Conservation (phyloP, 805 yeast genomes). For the Lipomyces japonicus region DNA sequence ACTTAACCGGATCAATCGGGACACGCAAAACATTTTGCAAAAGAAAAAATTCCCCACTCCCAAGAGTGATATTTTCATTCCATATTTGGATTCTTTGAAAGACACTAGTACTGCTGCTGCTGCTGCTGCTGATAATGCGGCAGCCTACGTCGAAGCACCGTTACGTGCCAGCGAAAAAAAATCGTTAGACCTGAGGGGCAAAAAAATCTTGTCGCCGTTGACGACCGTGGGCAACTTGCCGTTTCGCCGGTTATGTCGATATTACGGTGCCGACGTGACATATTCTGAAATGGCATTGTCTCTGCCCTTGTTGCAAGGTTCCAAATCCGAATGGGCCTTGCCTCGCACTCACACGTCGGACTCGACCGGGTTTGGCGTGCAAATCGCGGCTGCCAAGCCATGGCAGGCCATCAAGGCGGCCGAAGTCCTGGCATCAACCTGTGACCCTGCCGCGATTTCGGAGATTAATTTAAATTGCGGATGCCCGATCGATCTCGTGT, state of each 20-base stretch:
- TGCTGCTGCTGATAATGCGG: slow-evolving; percentile 33
- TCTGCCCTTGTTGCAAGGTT: slow-evolving; percentile 81
- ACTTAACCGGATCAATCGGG: slow-evolving; percentile 56
- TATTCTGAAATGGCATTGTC: slow-evolving; percentile 93
- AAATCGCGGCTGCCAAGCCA: slow-evolving; percentile 83
- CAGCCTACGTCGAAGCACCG: slow-evolving; percentile 70
- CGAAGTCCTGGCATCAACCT: slow-evolving; percentile 55
- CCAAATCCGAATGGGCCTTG: slow-evolving; percentile 95
- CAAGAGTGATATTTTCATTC: slow-evolving; percentile 54
- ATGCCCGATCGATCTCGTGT: slow-evolving; percentile 94
- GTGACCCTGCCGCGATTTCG: slow-evolving; percentile 42
- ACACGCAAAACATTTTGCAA: slow-evolving; percentile 48
- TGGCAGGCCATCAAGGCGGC: slow-evolving; percentile 93
- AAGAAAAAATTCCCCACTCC: slow-evolving; percentile 60
- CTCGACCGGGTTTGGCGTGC: slow-evolving; percentile 64
- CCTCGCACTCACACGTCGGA: slow-evolving; percentile 84
- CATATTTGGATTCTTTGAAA: slow-evolving; percentile 61
- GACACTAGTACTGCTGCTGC: slow-evolving; percentile 32
- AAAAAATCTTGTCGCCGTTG: slow-evolving; percentile 88
- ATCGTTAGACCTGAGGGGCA: slow-evolving; percentile 58
- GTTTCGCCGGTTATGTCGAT: slow-evolving; percentile 85
- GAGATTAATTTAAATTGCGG: slow-evolving; percentile 94
- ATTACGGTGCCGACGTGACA: slow-evolving; percentile 87
- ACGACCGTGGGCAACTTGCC: slow-evolving; percentile 98
- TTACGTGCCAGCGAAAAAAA: slow-evolving; percentile 80